A percentile compares a stretch with the other conserved stretches of the same genome.
phyloP scores from a whole-genome alignment of 1,284 basidiomycete genomes.

The Amylostereum areolatum region DNA sequence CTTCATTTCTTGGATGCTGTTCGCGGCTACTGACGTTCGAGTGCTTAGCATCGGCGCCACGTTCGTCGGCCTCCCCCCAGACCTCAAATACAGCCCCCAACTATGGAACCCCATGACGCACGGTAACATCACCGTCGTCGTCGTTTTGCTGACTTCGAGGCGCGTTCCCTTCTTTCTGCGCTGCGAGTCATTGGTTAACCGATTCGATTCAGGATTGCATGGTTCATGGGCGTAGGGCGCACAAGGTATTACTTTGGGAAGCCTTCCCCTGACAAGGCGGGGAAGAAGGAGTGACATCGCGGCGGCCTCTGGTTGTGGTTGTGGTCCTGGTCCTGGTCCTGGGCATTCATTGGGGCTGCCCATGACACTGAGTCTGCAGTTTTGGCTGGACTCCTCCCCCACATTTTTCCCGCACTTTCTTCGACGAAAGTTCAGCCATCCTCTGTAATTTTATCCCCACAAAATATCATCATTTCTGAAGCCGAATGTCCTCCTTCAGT shows the following conservation, averaged over 20 bases:
- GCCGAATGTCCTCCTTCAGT: no score
- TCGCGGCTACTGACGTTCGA: background rate
- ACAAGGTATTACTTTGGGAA: conserved; percentile 49
- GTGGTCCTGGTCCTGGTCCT: no score
- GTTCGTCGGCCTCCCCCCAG: conserved; percentile 49
- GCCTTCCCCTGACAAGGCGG: conserved; percentile 6
- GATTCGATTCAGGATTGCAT: conserved; percentile 39
- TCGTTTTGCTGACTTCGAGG: conserved; percentile 54
- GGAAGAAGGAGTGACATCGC: background rate
- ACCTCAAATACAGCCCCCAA: conserved; percentile 43
- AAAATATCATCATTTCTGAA: no score
- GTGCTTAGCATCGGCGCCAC: conserved; percentile 48
- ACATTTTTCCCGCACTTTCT: no score
- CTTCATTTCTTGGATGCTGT: conserved; percentile 1
- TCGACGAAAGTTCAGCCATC: no score
- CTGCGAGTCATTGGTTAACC: background rate
- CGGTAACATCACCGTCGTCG: conserved; percentile 63
- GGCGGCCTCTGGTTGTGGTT: no score
- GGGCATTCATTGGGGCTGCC: no score
- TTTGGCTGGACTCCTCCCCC: no score
- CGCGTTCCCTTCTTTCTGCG: conserved; percentile 20
- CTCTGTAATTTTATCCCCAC: no score
- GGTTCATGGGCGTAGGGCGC: conserved; percentile 62
- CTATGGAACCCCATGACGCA: conserved; percentile 70
- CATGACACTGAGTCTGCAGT: no score